Evolutionary conservation across 495 filamentous ascomycete species (phyloP), one percentile per base, ranked within the genome.

Genomic region (Lasiosphaeria miniovina): DNA sequence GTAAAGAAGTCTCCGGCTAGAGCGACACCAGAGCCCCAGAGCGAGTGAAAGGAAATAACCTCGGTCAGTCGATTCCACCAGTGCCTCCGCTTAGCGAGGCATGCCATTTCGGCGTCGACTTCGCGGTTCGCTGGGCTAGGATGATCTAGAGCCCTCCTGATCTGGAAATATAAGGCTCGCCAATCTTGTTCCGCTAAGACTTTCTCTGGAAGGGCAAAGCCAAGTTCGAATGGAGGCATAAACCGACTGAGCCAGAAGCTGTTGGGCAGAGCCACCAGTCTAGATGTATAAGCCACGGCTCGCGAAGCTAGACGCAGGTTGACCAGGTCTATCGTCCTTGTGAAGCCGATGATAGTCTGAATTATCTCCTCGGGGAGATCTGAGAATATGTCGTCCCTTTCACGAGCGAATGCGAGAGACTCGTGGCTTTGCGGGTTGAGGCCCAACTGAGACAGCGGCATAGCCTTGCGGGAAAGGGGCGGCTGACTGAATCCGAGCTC

Each of bases 161-260:
- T 24, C 12, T 53, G 31, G 36, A 68, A 68, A 43, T 68, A 68
- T 31, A 68, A n/a, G 9, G 43, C 51, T 12, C 60, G 36, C 62
- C 62, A 65, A 32, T 68, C 65, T 7, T 52, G 5, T 11, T 55
- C 40, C 12, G 9, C 2, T 12, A 36, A 31, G 14, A 54, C 15
- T 33, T 15, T 33, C n/a, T 41, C 33, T 3, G 62, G 62, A 17
- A 58, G 15, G 12, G 56, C 62, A 36, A 61, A 64, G 12, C 59
- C 65, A 55, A 67, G 61, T 52, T 67, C 62, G n/a, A 60, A 57
- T 4, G 36, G 17, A 15, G 54, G 55, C 24, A 32, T 32, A 38
- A 64, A 67, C 49, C 65, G 65, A 38, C 65, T 67, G 55, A 53
- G 38, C 60, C 60, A 62, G 50, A 62, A 62, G 14, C 36, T 38